These are phyloP conservation scores for Sugiyamaella castrensis DNA, from an alignment of 1,139 yeast genomes.

Conservation along the genomic window DNA sequence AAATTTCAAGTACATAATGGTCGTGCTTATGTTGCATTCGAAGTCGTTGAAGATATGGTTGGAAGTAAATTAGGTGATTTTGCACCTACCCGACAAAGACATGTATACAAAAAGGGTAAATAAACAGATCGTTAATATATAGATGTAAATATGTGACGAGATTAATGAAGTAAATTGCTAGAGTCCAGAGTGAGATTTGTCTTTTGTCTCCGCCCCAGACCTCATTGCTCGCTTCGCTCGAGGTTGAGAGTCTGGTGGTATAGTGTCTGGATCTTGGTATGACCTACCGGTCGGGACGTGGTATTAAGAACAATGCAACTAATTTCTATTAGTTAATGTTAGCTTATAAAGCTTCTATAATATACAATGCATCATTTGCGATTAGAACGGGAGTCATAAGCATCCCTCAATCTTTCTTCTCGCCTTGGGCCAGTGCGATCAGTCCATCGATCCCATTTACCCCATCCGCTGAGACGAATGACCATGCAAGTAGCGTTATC, in stretches of 20 bases:
- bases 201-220: no score
- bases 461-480: constrained; percentile 85
- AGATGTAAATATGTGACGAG: not conserved
- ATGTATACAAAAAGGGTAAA: constrained; percentile 64
- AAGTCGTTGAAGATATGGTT: constrained; percentile 91
- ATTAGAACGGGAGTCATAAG: constrained; percentile 31
- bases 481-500: constrained; percentile 93
- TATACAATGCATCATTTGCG: not conserved
- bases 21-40: constrained; percentile 85
- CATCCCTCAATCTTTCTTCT: constrained; percentile 49
- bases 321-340: no score
- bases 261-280: no score
- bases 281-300: no score
- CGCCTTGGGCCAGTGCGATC: constrained; percentile 83
- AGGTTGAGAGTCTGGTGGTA: no score
- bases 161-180: no score
- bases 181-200: no score
- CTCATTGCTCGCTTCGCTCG: no score
- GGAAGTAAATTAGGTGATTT: constrained; percentile 96
- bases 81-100: constrained; percentile 88
- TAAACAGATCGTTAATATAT: constrained; percentile 7
- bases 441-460: constrained; percentile 61
- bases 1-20: constrained; percentile 96
- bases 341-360: no score
- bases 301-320: no score